A percentile compares a stretch with the other conserved stretches of the same genome.
These are phyloP conservation scores for Rhododendron mucronatum DNA, from an alignment of 148 eudicot genomes.

Conservation along the genomic window DNA sequence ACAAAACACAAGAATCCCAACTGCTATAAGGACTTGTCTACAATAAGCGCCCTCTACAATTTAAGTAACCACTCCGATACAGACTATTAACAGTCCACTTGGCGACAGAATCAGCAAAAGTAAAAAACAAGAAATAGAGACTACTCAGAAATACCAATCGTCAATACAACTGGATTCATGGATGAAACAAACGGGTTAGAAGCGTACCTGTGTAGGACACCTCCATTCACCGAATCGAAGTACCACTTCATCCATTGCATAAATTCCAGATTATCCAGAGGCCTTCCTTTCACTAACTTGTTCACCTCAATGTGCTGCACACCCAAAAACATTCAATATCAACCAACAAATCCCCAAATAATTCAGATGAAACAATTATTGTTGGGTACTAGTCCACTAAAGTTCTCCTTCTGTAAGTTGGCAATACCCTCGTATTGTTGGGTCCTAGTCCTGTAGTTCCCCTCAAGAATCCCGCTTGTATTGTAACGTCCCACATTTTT, in stretches of 20 bases:
- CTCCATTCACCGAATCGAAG: slow-evolving; percentile 68
- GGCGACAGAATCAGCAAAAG: neutral
- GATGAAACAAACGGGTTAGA: neutral
- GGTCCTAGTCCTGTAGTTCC: neutral
- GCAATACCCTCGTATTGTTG: neutral
- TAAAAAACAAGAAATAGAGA: neutral
- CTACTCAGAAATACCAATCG: neutral
- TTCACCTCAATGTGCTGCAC: slow-evolving; percentile 88
- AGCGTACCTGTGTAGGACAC: slow-evolving; percentile 45
- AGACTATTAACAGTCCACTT: too few species aligned
- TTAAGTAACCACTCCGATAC: neutral
- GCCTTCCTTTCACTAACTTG: slow-evolving; percentile 87
- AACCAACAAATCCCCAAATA: neutral
- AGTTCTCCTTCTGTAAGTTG: neutral
- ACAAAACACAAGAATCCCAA: neutral
- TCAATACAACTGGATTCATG: neutral
- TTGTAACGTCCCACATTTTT: neutral
- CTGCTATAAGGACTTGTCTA: neutral
- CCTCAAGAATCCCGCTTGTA: neutral
- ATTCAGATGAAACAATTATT: neutral
- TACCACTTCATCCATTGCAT: slow-evolving; percentile 99
- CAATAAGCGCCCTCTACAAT: neutral
- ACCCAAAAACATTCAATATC: neutral
- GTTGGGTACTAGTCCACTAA: neutral
- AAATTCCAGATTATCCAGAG: slow-evolving; percentile 89